phyloP scores from a whole-genome alignment of 345 rosid species.

The Camelina neglecta region DNA sequence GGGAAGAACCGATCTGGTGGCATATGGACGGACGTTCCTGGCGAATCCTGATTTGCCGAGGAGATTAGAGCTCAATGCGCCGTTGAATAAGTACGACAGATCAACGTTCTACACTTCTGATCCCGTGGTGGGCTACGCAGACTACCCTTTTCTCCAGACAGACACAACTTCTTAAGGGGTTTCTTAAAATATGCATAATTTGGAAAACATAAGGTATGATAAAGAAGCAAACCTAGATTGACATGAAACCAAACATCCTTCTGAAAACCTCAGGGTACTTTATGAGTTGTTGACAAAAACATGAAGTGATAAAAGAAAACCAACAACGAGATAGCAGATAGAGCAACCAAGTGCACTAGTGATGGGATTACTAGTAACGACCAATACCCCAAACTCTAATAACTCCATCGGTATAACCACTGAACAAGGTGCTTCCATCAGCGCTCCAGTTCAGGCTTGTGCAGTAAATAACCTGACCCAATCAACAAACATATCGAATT shows the following conservation, averaged over 20 bases:
- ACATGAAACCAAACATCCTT: slow-evolving; percentile 37
- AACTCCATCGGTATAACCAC: slow-evolving; percentile 96
- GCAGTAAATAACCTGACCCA: slow-evolving; percentile 79
- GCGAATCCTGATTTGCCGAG: slow-evolving; percentile 72
- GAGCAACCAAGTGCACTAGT: background rate
- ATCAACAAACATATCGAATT: slow-evolving; percentile 13
- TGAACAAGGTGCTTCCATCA: slow-evolving; percentile 92
- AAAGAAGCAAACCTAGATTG: slow-evolving; percentile 32
- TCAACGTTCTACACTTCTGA: slow-evolving; percentile 54
- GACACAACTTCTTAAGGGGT: background rate
- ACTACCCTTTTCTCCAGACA: slow-evolving; percentile 60
- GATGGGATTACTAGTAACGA: slow-evolving; percentile 55
- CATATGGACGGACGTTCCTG: slow-evolving; percentile 59
- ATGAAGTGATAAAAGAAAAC: slow-evolving; percentile 26
- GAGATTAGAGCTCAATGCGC: slow-evolving; percentile 61
- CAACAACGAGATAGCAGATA: slow-evolving; percentile 3
- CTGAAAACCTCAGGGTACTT: slow-evolving; percentile 40
- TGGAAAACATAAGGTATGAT: background rate
- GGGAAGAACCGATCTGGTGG: slow-evolving; percentile 57
- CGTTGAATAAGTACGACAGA: slow-evolving; percentile 57
- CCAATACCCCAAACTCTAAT: slow-evolving; percentile 97
- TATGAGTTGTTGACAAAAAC: slow-evolving; percentile 29
- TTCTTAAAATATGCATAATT: background rate
- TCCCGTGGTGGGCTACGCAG: slow-evolving; percentile 65
- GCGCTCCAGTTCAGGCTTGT: slow-evolving; percentile 92